These are phyloP conservation scores for Pluteus cervinus DNA, from an alignment of 768 basidiomycete species.

Conservation along the genomic window DNA sequence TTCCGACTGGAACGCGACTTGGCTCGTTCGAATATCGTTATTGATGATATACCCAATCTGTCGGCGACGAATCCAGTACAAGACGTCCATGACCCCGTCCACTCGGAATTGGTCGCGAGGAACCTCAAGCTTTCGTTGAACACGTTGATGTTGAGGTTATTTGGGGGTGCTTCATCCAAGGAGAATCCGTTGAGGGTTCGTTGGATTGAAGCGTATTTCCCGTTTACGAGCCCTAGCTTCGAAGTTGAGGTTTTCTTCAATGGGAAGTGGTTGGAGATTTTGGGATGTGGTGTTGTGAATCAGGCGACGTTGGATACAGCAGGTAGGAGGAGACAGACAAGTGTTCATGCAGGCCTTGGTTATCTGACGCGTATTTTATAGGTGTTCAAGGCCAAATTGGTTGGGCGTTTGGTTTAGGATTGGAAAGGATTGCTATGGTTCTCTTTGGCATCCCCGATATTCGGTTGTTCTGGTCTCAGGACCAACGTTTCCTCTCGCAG, in stretches of 20 bases:
- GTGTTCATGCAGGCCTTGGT: constrained; percentile 13
- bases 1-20: constrained; percentile 52
- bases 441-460: constrained; percentile 97
- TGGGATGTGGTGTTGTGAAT: constrained; percentile 88
- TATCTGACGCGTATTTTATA: constrained; percentile 20
- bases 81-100: constrained; percentile 62
- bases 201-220: constrained; percentile 98
- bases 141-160: constrained; percentile 74
- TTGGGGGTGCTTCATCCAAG: constrained; percentile 53
- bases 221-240: constrained; percentile 96
- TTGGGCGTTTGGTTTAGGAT: constrained; percentile 97
- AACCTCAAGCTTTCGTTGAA: constrained; percentile 92
- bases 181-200: constrained; percentile 83
- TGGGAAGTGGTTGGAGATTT: constrained; percentile 95
- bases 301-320: constrained; percentile 86
- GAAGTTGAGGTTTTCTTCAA: constrained; percentile 97
- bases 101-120: constrained; percentile 68
- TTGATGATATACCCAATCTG: constrained; percentile 79
- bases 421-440: constrained; percentile 98
- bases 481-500: constrained; percentile 82
- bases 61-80: constrained; percentile 79
- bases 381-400: constrained; percentile 81
- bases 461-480: constrained; percentile 93
- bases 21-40: constrained; percentile 68
- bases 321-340: constrained; percentile 43